Base-by-base conservation (phyloP, 2,329 filamentous ascomycete genomes). In the Gnomoniopsis smithogilvyi region DNA sequence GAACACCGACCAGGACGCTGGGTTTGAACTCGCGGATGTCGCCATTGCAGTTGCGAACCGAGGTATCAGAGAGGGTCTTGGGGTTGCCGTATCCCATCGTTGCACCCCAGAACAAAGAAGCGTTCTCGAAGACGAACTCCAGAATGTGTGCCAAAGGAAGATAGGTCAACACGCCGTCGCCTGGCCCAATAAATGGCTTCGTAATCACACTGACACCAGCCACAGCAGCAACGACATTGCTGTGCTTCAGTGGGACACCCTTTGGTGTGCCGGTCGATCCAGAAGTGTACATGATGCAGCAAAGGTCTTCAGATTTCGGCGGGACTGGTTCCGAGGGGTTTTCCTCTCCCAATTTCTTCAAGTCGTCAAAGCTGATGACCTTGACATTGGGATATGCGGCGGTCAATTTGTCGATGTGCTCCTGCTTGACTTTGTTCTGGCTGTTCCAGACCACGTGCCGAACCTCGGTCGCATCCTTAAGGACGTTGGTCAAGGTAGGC, bases 41-140 rank as follows among this genome's bases (percentile, higher is more conserved):
- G 65, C 92, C 92, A 67, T 88, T 87, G 80, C 90, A 96, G 74
- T 96, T 93, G 65, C 89, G 87, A 67, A 96, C 88, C 4, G 89
- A 93, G 38, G 79, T 78, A 70, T 96, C 91, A 4, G 92, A 94
- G 61, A 96, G 81, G 2, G 92, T 96, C 72, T 90, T 89, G 43
- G 91, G 89, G 73, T 91, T 93, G 63, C 92, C 92, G 73, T 96
- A 96, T 47, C 92, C 92, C 88, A 96, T 92, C 57, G 87, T 91
- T 58, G 89, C 85, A 68, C 92, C 92, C 91, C 91, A 96, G 78
- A 85, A 92, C 63, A 96, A 75, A 61, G 86, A 87, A 12, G 90
- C 84, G 69, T 93, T 94, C 76, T 96, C 92, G 69, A 96, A 95
- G 65, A 96, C 90, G 69, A 92, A 94, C 72, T 96, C 92, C 67